Evolutionary conservation across 192 early-diverging fungal genomes (phyloP).

Genomic region (Rhizophagus clarus): DNA sequence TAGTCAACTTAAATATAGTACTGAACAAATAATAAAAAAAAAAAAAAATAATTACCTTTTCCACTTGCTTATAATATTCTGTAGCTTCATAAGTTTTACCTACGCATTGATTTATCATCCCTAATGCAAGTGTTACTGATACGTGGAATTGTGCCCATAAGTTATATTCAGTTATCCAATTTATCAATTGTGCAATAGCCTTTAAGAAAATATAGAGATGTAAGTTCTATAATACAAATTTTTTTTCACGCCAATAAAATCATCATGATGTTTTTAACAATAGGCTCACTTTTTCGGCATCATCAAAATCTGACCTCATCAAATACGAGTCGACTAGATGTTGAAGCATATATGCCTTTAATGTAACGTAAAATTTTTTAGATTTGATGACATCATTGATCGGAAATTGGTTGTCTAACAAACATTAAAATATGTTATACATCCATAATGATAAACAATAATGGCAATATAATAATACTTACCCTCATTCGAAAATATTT

Average conservation of each 20-base stretch:
- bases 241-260: slow-evolving; percentile 27
- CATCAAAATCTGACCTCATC: slow-evolving; percentile 23
- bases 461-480: neutral
- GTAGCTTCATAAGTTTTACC: slow-evolving; percentile 18
- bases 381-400: slow-evolving; percentile 30
- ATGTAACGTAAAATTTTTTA: slow-evolving; percentile 28
- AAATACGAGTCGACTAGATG: slow-evolving; percentile 25
- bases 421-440: neutral
- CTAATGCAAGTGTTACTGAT: slow-evolving; percentile 8
- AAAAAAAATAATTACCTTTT: slow-evolving; percentile 12
- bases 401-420: slow-evolving; percentile 20
- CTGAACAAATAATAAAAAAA: too few species aligned
- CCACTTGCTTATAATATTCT: slow-evolving; percentile 2
- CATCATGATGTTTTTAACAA: slow-evolving; percentile 36
- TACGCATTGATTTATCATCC: slow-evolving; percentile 28
- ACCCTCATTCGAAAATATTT: slow-evolving; percentile 31
- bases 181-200: slow-evolving; percentile 36
- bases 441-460: neutral
- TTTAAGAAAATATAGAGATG: slow-evolving; percentile 34
- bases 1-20: neutral
- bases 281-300: slow-evolving; percentile 21
- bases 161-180: slow-evolving; percentile 19
- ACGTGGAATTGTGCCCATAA: slow-evolving; percentile 31
- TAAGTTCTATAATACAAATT: slow-evolving; percentile 33
- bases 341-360: slow-evolving; percentile 29